These are phyloP conservation scores for Euclidium syriacum DNA, from an alignment of 345 rosid genomes.

Conservation along the genomic window DNA sequence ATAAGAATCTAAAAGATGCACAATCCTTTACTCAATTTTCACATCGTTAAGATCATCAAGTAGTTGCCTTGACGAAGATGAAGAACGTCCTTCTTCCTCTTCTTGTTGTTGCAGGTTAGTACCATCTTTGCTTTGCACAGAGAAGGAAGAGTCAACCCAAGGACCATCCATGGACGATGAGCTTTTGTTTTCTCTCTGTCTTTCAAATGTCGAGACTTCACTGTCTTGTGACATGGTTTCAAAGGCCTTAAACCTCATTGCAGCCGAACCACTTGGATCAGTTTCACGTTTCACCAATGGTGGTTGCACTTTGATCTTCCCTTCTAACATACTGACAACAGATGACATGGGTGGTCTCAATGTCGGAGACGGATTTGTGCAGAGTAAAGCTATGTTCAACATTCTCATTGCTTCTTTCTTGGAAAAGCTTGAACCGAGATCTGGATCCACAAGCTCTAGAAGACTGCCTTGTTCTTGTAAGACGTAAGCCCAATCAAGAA, in stretches of 20 bases:
- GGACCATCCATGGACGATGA: conserved; percentile 63
- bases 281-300: conserved; percentile 54
- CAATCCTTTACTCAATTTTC: conserved; percentile 18
- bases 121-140: conserved; percentile 37
- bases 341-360: conserved; percentile 85
- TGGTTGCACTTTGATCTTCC: conserved; percentile 62
- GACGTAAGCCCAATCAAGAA: conserved; percentile 93
- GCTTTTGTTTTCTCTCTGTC: conserved; percentile 33
- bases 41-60: conserved; percentile 23
- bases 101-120: conserved; percentile 15
- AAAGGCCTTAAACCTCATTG: conserved; percentile 76
- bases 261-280: conserved; percentile 33
- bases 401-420: conserved; percentile 60
- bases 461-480: conserved; percentile 92
- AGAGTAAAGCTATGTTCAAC: conserved; percentile 66
- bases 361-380: conserved; percentile 92
- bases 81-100: conserved; percentile 3
- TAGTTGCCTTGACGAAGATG: conserved; percentile 19
- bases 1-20: neutral
- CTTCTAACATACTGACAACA: conserved; percentile 78
- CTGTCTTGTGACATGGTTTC: conserved; percentile 62
- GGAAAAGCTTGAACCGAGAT: conserved; percentile 50
- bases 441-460: conserved; percentile 72
- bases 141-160: conserved; percentile 51
- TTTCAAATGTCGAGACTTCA: conserved; percentile 42